Percentiles rank a stretch among this genome's conserved stretches.
Evolutionary conservation across 192 early-diverging fungal genomes (phyloP).

Genomic region (Mortierella hygrophila): DNA sequence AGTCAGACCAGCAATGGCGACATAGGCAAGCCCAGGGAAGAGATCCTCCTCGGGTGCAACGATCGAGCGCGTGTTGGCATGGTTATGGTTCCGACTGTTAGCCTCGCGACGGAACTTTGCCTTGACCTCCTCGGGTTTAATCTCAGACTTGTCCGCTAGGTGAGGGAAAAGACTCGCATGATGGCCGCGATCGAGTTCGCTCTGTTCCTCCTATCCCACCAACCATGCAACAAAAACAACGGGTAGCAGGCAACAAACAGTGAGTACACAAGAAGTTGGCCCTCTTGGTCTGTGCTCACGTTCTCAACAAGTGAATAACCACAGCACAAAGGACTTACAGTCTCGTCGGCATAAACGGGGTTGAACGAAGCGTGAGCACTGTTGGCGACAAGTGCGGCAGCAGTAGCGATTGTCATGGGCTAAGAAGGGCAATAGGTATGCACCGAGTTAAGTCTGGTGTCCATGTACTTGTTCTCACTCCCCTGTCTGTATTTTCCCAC

Average conservation of each 20-base stretch:
- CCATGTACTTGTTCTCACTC: background rate
- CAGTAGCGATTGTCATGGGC: constrained; percentile 20
- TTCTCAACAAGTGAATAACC: background rate
- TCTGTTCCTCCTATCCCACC: background rate
- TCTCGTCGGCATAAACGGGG: constrained; percentile 12
- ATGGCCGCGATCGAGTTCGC: background rate
- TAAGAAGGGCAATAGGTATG: background rate
- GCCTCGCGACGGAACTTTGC: background rate
- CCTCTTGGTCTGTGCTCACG: background rate
- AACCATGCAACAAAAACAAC: background rate
- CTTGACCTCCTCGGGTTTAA: background rate
- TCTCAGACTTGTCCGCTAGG: background rate
- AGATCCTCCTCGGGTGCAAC: constrained; percentile 21
- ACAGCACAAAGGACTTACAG: background rate
- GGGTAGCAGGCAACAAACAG: background rate
- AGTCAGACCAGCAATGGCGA: constrained; percentile 21
- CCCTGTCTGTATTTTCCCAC: too few relatives aligned
- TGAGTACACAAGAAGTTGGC: background rate
- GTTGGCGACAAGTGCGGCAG: constrained; percentile 5
- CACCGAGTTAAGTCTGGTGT: background rate
- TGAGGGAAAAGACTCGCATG: background rate
- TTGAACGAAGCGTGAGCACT: background rate
- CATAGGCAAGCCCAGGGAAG: constrained; percentile 15
- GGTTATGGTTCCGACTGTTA: background rate
- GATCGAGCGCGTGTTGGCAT: background rate